Evolutionary conservation across 2,329 filamentous ascomycete species (phyloP).

Genomic region (Beauveria australis): DNA sequence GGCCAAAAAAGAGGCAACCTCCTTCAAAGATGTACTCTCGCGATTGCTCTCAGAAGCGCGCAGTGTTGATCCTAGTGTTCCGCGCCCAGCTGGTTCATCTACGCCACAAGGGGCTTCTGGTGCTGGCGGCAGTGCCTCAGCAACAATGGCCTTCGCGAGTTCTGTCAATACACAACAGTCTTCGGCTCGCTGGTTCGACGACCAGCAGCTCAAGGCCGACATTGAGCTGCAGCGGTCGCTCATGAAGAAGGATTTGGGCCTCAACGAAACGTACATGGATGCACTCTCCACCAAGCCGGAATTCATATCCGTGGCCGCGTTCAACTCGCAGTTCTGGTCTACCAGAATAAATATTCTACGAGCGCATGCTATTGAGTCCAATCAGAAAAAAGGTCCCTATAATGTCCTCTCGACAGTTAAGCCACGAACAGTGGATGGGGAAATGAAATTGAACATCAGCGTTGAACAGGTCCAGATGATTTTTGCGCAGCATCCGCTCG

Average conservation of each 20-base stretch:
- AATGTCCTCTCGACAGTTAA: slow-evolving; percentile 82
- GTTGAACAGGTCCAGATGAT: slow-evolving; percentile 91
- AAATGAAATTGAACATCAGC: slow-evolving; percentile 73
- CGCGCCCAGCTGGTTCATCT: slow-evolving; percentile 33
- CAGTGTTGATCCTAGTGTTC: slow-evolving; percentile 40
- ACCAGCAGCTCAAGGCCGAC: slow-evolving; percentile 67
- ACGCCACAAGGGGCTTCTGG: slow-evolving; percentile 21
- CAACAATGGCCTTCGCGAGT: slow-evolving; percentile 70
- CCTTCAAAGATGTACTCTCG: slow-evolving; percentile 74
- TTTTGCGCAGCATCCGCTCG: slow-evolving; percentile 84
- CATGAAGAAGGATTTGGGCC: slow-evolving; percentile 65
- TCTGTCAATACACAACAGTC: slow-evolving; percentile 50
- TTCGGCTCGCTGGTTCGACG: slow-evolving; percentile 67
- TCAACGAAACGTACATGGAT: slow-evolving; percentile 83
- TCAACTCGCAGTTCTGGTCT: slow-evolving; percentile 92
- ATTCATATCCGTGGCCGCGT: slow-evolving; percentile 68
- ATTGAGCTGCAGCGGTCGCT: slow-evolving; percentile 80
- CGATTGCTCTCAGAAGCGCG: slow-evolving; percentile 66
- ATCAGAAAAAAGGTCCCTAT: slow-evolving; percentile 81
- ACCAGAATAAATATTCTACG: slow-evolving; percentile 78
- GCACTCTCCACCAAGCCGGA: slow-evolving; percentile 76
- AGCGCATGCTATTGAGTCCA: slow-evolving; percentile 80
- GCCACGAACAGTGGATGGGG: slow-evolving; percentile 59
- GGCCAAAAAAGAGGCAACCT: slow-evolving; percentile 75
- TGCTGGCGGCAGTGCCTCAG: slow-evolving; percentile 41